Base-by-base conservation (phyloP, 176 grass and related monocot species). In the Puccinellia tenuiflora region DNA sequence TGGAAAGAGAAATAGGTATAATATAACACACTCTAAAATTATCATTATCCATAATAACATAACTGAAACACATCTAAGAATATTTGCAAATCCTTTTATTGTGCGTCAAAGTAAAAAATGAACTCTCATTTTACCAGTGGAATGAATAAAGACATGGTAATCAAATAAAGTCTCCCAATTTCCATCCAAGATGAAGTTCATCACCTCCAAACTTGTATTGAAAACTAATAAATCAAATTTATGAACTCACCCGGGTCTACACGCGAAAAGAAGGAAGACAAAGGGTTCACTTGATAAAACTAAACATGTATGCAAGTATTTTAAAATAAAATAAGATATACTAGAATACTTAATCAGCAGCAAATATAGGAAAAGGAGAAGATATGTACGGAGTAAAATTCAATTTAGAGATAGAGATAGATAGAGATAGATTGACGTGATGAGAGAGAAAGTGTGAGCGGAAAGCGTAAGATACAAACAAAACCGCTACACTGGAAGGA, bases 401-500 rank as follows among this genome's bases (percentile, higher is more conserved):
- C 47, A 79, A 65, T 81, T 81, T 45, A 45, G 42, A 28, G 56
- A 60, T 62, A 7, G 48, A 64, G 22, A 46, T 46, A 10, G 69
- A 73, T 28, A 47, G 81, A 39, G 45, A 87, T 75, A 54, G 31
- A 83, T 9, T 21, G 39, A 57, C 21, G 73, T 55, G 26, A 64
- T 5, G 28, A 47, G 59, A 51, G 43, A 77, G 48, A 39, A 45
- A 75, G 42, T 40, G 76, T 46, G 68, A 29, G 33, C 12, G 11
- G 45, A 66, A 85, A 76, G 46, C 8, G 61, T 46, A 17, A 87
- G 26, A 70, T 59, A 72, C 30, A 85, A 84, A 73, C 39, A 80
- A 47, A 48, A 40, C 74, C 66, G 43, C 0, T 40, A 47, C 45
- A 47, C 14, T 47, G 43, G 40, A 47, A 21, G 1, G 54, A 37